Base-by-base conservation (phyloP, 2,329 filamentous ascomycete species). In the Apiospora malaysiana region DNA sequence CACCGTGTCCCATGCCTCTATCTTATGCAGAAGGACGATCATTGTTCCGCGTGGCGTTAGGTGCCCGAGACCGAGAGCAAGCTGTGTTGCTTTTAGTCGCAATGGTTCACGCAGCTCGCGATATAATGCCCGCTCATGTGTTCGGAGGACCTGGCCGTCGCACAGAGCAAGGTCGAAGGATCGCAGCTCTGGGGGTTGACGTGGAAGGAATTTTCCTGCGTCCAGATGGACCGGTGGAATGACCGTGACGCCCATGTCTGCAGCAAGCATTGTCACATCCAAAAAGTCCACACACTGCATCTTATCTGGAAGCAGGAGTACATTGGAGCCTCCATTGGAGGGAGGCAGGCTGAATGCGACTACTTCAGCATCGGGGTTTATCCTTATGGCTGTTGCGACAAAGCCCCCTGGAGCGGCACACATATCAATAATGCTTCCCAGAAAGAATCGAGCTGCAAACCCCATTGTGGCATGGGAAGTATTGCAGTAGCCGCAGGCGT, bases 361-460 rank as follows among this genome's bases (percentile, higher is more conserved):
- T n/a, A 77, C 76, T 0, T 45, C 70, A 2, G 84, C 79, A 0
- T 66, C 43, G 0, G 78, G 82, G 67, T 84, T 85, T 12, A 74
- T 72, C 6, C 75, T 47, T 32, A 88, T 72, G 0, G 81, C 82
- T 12, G 76, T 78, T 0, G 74, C 72, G 2, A 85, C 77, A 73
- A 88, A 90, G 0, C 85, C 88, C 4, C 87, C 88, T 0, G 88
- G 87, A 0, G 88, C 88, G 80, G 86, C 84, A 76, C 88, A 88
- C 72, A 88, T 80, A 73, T 90, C 87, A 1, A 90, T 82, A 37
- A 89, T 80, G 45, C 45, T 47, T 47, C 45, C 45, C 45, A 21
- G 45, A 47, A 47, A 47, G 45, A 47, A 47, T 47, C 45, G 45
- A 47, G 45, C 45, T 9, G 4, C 45, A 47, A 47, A 47, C 45